A percentile compares a stretch with the other conserved stretches of the same genome.
Evolutionary conservation across 1,139 yeast genomes (phyloP).

Genomic region (Yamadazyma conglobata): DNA sequence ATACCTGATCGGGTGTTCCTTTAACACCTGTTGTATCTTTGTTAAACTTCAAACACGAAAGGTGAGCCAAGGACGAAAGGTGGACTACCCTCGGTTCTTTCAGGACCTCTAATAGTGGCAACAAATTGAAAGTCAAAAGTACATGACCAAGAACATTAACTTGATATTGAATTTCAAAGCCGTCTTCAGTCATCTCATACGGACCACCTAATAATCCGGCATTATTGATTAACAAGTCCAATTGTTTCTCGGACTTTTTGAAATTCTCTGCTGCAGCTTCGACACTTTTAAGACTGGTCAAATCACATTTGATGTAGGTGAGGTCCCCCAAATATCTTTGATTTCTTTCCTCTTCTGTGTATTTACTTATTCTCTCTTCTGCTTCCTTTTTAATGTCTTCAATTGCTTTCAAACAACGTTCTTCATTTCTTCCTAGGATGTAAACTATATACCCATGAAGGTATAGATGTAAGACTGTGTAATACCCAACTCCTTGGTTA

Average conservation of each 20-base stretch:
- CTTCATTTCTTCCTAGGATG: slow-evolving; percentile 39
- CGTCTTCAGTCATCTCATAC: slow-evolving; percentile 32
- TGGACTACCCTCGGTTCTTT: slow-evolving; percentile 31
- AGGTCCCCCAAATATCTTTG: slow-evolving; percentile 25
- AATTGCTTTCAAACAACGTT: slow-evolving; percentile 34
- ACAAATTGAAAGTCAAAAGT: slow-evolving; percentile 28
- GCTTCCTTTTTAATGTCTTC: slow-evolving; percentile 30
- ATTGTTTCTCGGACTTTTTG: slow-evolving; percentile 20
- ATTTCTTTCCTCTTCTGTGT: slow-evolving; percentile 15
- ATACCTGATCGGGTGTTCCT: slow-evolving; percentile 22
- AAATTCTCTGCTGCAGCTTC: slow-evolving; percentile 28
- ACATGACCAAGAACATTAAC: slow-evolving; percentile 37
- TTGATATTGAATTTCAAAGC: slow-evolving; percentile 41
- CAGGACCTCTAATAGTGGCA: slow-evolving; percentile 27
- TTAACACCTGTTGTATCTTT: slow-evolving; percentile 25
- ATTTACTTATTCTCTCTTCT: slow-evolving; percentile 12
- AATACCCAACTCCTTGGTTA: slow-evolving; percentile 44
- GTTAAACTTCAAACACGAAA: slow-evolving; percentile 20
- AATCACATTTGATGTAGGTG: slow-evolving; percentile 29
- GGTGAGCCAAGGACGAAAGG: slow-evolving; percentile 36
- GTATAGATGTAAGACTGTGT: slow-evolving; percentile 38
- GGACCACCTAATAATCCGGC: slow-evolving; percentile 45
- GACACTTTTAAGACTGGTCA: slow-evolving; percentile 29
- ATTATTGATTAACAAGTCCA: slow-evolving; percentile 37
- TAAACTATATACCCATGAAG: slow-evolving; percentile 43